These are phyloP conservation scores for Capsicum baccatum DNA, from an alignment of 257 asterid species.

Conservation along the genomic window DNA sequence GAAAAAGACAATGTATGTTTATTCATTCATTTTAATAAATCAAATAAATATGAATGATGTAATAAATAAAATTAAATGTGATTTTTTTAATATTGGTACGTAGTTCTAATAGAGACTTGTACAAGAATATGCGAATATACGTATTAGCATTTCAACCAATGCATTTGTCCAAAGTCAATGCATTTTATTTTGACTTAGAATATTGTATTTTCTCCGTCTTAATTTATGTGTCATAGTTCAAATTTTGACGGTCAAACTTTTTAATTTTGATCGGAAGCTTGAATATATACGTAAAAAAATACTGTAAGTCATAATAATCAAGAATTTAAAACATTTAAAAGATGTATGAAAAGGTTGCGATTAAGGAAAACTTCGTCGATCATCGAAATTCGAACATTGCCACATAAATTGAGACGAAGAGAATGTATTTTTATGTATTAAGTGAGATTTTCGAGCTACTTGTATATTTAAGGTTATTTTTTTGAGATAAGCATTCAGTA, in stretches of 20 bases:
- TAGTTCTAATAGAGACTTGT: background rate
- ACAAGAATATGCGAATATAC: slow-evolving; percentile 32
- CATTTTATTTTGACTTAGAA: slow-evolving; percentile 20
- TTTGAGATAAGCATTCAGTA: too few species aligned
- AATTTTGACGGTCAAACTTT: background rate
- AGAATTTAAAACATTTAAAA: too few species aligned
- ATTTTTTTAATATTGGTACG: background rate
- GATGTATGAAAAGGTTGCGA: background rate
- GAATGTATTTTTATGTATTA: background rate
- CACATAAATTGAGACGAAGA: too few species aligned
- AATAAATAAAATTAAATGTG: background rate
- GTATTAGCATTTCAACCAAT: slow-evolving; percentile 8
- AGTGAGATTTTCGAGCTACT: background rate
- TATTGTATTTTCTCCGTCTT: background rate
- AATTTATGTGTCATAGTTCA: background rate
- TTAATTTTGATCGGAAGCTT: background rate
- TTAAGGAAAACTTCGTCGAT: background rate
- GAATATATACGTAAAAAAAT: background rate
- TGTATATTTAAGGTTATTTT: too few species aligned
- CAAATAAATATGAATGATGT: background rate
- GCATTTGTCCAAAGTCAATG: slow-evolving; percentile 28
- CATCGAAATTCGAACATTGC: background rate
- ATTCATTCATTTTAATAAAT: background rate
- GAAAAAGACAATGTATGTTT: background rate
- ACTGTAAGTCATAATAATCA: background rate